Base-by-base conservation (phyloP, 2,329 filamentous ascomycete species). In the Penicillium italicum region DNA sequence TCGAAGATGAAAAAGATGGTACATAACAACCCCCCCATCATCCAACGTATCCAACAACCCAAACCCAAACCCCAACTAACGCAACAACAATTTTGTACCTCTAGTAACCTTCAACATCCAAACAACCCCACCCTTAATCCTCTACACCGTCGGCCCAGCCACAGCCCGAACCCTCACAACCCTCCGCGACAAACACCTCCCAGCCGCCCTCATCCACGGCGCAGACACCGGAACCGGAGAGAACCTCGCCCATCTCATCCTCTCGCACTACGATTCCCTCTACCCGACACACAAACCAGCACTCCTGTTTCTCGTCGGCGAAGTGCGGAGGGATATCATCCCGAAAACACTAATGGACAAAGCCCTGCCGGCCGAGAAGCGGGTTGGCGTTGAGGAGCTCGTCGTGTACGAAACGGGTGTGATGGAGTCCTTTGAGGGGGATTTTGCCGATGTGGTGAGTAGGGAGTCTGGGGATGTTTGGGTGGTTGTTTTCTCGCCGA, bases 291-390 rank as follows among this genome's bases (percentile, higher is more conserved):
- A 34, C 8, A 47, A 64, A 42, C 85, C 81, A 0, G 82, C 88
- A 0, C 72, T 97, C 5, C 76, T 97, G 1, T 99, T 97, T 71
- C 82, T 95, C 14, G 91, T 96, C 0, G 94, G 94, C 20, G 93
- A 97, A 70, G 89, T 92, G 69, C 83, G 91, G 52, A 80, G 94
- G 42, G 94, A 97, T 70, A 85, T 96, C 62, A 96, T 99, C 60
- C 92, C 94, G 1, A 89, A 83, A 64, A 90, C 84, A 1, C 77
- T 97, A 36, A 89, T 86, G 79, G 81, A 83, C 37, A 68, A 77
- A 0, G 64, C 69, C 0, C 74, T 91, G 8, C 14, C 0, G 60
- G 69, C 0, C 0, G 68, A 77, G 14, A 72, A 74, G 50, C 78
- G 82, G 46, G 88, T 94, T 22, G 73, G 72, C 8, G 88, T 97